Evolutionary conservation across 371 early-diverging fungal species (phyloP).

Genomic region (Apophysomyces variabilis): DNA sequence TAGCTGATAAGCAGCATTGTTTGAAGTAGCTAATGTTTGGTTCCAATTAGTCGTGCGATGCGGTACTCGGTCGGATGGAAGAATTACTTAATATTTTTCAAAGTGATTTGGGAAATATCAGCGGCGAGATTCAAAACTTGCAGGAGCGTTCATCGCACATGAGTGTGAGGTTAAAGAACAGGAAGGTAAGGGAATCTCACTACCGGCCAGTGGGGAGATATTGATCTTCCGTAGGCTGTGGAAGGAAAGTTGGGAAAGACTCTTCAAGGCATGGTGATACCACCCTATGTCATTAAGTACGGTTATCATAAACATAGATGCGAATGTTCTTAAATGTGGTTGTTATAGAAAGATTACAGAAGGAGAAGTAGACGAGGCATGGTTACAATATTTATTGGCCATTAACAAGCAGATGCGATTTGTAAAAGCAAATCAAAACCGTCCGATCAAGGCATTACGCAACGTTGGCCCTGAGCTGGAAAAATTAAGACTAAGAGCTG

Average conservation of each 20-base stretch:
- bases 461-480: slow-evolving; percentile 93
- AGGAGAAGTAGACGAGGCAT: slow-evolving; percentile 87
- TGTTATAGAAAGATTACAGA: slow-evolving; percentile 76
- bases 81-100: slow-evolving; percentile 81
- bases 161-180: slow-evolving; percentile 82
- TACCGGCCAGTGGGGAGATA: neutral
- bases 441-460: slow-evolving; percentile 72
- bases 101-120: slow-evolving; percentile 84
- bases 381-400: slow-evolving; percentile 77
- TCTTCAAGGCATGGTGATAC: slow-evolving; percentile 81
- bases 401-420: slow-evolving; percentile 86
- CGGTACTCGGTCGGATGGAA: slow-evolving; percentile 88
- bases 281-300: slow-evolving; percentile 78
- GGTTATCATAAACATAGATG: neutral
- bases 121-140: slow-evolving; percentile 82
- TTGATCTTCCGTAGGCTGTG: slow-evolving; percentile 45
- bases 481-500: slow-evolving; percentile 78
- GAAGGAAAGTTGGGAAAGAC: slow-evolving; percentile 71
- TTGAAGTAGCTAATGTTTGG: neutral
- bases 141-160: slow-evolving; percentile 83
- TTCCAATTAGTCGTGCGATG: slow-evolving; percentile 67
- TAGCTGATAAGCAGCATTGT: slow-evolving; percentile 13
- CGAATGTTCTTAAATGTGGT: neutral
- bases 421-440: slow-evolving; percentile 65
- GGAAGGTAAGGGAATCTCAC: slow-evolving; percentile 54